phyloP scores from a whole-genome alignment of 1,284 basidiomycete genomes.

The Trichosporon sp. region DNA sequence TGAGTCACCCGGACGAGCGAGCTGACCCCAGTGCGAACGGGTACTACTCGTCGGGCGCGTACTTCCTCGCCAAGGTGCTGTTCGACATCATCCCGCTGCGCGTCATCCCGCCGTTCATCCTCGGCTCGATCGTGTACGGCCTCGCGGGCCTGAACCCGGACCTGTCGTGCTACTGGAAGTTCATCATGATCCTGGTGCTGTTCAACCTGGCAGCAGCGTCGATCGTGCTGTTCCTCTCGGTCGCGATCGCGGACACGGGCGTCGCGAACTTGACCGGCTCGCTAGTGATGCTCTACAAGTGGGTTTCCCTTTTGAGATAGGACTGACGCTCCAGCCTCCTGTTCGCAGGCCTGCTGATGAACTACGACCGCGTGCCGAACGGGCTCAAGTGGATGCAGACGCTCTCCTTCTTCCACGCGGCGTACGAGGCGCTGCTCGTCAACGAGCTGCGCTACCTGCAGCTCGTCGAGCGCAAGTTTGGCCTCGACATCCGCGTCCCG shows the following conservation, averaged over 20 bases:
- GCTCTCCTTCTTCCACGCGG: conserved; percentile 97
- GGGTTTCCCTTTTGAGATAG: conserved; percentile 43
- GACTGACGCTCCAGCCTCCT: conserved; percentile 60
- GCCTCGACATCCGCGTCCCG: conserved; percentile 87
- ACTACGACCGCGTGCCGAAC: conserved; percentile 73
- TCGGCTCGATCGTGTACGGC: conserved; percentile 88
- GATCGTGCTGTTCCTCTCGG: conserved; percentile 82
- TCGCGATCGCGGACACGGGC: conserved; percentile 76
- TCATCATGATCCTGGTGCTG: conserved; percentile 85
- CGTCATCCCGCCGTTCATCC: conserved; percentile 87
- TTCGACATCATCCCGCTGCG: conserved; percentile 94
- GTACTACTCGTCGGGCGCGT: conserved; percentile 92
- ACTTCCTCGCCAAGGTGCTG: conserved; percentile 91
- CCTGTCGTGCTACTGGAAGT: conserved; percentile 91
- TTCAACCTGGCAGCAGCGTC: conserved; percentile 94
- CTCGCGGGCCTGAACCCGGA: conserved; percentile 89
- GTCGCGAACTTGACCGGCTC: conserved; percentile 91
- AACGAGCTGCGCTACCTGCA: conserved; percentile 94
- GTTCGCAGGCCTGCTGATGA: conserved; percentile 92
- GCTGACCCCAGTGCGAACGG: conserved; percentile 72
- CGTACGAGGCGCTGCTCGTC: conserved; percentile 89
- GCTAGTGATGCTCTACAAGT: conserved; percentile 97
- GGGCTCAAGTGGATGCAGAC: conserved; percentile 80
- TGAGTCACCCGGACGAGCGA: conserved; percentile 42
- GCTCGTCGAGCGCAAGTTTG: conserved; percentile 85